phyloP scores from a whole-genome alignment of 768 basidiomycete genomes.

The Russula olivacea region DNA sequence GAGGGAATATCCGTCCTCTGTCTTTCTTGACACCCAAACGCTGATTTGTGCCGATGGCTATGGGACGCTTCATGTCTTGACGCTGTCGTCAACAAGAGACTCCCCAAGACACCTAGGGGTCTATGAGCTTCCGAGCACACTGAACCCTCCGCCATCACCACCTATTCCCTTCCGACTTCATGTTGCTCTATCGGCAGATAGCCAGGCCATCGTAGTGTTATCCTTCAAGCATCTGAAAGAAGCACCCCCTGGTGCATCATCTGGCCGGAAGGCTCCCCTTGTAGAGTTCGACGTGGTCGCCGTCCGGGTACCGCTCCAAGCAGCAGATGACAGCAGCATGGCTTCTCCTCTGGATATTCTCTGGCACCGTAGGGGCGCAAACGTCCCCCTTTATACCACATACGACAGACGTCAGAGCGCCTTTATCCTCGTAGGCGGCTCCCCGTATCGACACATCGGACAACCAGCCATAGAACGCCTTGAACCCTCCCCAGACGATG shows the following conservation, averaged over 20 bases:
- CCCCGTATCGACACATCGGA: slow-evolving; percentile 44
- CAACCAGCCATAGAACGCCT: slow-evolving; percentile 36
- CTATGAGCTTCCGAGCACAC: slow-evolving; percentile 40
- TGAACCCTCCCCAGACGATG: slow-evolving; percentile 59
- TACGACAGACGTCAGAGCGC: slow-evolving; percentile 43
- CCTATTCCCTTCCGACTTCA: slow-evolving; percentile 44
- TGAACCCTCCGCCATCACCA: slow-evolving; percentile 28
- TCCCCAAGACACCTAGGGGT: slow-evolving; percentile 45
- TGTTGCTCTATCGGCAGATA: slow-evolving; percentile 35
- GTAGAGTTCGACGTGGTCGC: slow-evolving; percentile 64
- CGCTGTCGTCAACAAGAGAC: slow-evolving; percentile 34
- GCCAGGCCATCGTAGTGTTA: slow-evolving; percentile 42
- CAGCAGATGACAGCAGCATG: slow-evolving; percentile 33
- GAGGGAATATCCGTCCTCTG: slow-evolving; percentile 70
- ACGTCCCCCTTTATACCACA: slow-evolving; percentile 57
- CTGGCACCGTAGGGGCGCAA: slow-evolving; percentile 67
- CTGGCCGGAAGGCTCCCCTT: slow-evolving; percentile 27
- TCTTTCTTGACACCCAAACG: slow-evolving; percentile 45
- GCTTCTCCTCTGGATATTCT: slow-evolving; percentile 44
- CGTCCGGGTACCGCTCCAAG: slow-evolving; percentile 43
- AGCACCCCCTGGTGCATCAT: background rate
- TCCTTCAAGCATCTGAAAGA: slow-evolving; percentile 47
- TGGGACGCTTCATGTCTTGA: slow-evolving; percentile 60
- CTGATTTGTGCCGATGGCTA: slow-evolving; percentile 64
- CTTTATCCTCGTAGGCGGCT: slow-evolving; percentile 55